These are phyloP conservation scores for Xylariaceae sp. DNA, from an alignment of 2,329 filamentous ascomycete species.

Conservation along the genomic window DNA sequence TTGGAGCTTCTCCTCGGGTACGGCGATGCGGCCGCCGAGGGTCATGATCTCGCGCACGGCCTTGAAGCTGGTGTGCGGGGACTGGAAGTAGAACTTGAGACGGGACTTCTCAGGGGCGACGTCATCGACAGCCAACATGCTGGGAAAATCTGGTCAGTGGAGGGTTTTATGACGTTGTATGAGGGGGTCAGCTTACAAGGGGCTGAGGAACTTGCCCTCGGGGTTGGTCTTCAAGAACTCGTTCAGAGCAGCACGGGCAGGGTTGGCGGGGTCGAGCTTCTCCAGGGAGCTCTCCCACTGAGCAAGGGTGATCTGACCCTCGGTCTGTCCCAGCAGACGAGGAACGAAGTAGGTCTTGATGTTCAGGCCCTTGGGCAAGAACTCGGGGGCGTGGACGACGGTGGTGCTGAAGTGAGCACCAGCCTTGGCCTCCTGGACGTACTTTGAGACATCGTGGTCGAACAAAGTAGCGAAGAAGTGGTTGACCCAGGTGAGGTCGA, in stretches of 20 bases:
- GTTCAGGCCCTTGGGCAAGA: slow-evolving; percentile 4
- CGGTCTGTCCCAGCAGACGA: not conserved
- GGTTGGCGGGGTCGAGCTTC: slow-evolving; percentile 10
- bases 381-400: slow-evolving; percentile 9
- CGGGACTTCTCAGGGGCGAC: slow-evolving; percentile 12
- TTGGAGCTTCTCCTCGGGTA: slow-evolving; percentile 6
- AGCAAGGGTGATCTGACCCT: not conserved
- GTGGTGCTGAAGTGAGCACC: slow-evolving; percentile 5
- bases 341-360: slow-evolving; percentile 25
- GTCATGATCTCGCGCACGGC: slow-evolving; percentile 27
- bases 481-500: slow-evolving; percentile 18
- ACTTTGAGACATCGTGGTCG: slow-evolving; percentile 14
- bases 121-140: slow-evolving; percentile 11
- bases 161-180: not conserved
- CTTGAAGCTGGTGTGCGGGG: slow-evolving; percentile 19
- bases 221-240: slow-evolving; percentile 11
- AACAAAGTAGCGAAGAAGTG: slow-evolving; percentile 16
- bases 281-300: slow-evolving; percentile 7
- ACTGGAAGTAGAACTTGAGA: slow-evolving; percentile 22
- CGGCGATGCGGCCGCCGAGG: slow-evolving; percentile 12
- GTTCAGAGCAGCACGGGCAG: slow-evolving; percentile 6
- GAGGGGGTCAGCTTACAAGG: slow-evolving; percentile 3
- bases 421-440: slow-evolving; percentile 4
- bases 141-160: not conserved
- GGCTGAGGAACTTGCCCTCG: slow-evolving; percentile 14